A percentile compares a stretch with the other conserved stretches of the same genome.
These are phyloP conservation scores for Cymodocea nodosa DNA, from an alignment of 116 monocot species.

Conservation along the genomic window DNA sequence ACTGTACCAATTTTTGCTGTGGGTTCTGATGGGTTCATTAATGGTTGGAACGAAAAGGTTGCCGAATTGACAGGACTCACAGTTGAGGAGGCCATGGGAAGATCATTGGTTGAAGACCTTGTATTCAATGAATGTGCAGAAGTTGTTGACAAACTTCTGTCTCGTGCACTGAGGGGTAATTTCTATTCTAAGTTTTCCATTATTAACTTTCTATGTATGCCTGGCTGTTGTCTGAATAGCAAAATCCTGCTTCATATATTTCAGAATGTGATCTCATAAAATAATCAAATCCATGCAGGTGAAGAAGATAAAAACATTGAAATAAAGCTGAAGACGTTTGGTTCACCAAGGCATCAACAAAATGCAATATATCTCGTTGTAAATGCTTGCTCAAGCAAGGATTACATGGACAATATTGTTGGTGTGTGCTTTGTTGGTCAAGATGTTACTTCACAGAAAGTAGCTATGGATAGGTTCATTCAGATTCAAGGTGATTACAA, in stretches of 20 bases:
- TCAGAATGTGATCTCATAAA: neutral
- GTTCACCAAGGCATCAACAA: slow-evolving; percentile 27
- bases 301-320: slow-evolving; percentile 81
- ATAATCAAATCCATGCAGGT: slow-evolving; percentile 30
- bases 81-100: slow-evolving; percentile 75
- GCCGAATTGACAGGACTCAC: slow-evolving; percentile 64
- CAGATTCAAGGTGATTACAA: slow-evolving; percentile 85
- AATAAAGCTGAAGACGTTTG: slow-evolving; percentile 72
- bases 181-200: neutral
- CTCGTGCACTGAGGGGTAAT: slow-evolving; percentile 53
- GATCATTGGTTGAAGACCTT: slow-evolving; percentile 57
- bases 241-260: too few species aligned
- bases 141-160: slow-evolving; percentile 37
- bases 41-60: slow-evolving; percentile 81
- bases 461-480: slow-evolving; percentile 77
- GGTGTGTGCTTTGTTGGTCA: slow-evolving; percentile 85
- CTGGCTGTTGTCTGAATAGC: too few species aligned
- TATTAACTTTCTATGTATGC: neutral
- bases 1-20: slow-evolving; percentile 73
- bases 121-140: slow-evolving; percentile 47
- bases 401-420: slow-evolving; percentile 51
- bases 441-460: slow-evolving; percentile 73
- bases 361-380: slow-evolving; percentile 53
- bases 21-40: slow-evolving; percentile 48
- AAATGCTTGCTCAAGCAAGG: slow-evolving; percentile 80